Percentiles rank a stretch among this genome's conserved stretches.
Conservation (phyloP, 441 rosid species). For the Pelargonium myrrhifolium region DNA sequence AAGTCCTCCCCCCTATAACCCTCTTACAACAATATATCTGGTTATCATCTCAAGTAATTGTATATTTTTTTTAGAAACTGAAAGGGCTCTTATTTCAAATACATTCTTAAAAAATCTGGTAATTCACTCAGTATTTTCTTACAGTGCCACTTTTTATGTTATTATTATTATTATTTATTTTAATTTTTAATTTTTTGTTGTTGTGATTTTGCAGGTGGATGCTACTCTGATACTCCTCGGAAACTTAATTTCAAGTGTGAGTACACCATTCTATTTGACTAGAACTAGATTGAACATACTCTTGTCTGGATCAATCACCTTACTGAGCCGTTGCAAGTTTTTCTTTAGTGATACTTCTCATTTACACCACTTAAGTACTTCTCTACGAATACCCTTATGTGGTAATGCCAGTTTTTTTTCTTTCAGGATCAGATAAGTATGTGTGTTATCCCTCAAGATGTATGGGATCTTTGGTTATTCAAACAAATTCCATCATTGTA, state of each 20-base stretch:
- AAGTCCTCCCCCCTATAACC: too few relatives aligned
- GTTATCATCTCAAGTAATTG: background rate
- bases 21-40: background rate
- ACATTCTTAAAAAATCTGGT: background rate
- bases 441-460: constrained; percentile 68
- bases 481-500: constrained; percentile 68
- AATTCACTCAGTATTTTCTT: constrained; percentile 9
- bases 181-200: constrained; percentile 18
- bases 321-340: constrained; percentile 12
- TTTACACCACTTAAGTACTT: background rate
- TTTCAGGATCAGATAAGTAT: constrained; percentile 50
- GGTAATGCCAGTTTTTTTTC: constrained; percentile 17
- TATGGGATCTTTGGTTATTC: constrained; percentile 82
- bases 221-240: constrained; percentile 76
- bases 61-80: background rate
- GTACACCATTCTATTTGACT: constrained; percentile 22
- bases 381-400: constrained; percentile 7
- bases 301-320: constrained; percentile 8
- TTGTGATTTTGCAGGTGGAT: constrained; percentile 60
- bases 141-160: background rate
- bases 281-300: background rate
- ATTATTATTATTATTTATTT: background rate
- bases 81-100: background rate
- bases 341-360: background rate
- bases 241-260: constrained; percentile 56